Base-by-base conservation (phyloP, 208 protist species). In the Vickermania ingenoplastis region DNA sequence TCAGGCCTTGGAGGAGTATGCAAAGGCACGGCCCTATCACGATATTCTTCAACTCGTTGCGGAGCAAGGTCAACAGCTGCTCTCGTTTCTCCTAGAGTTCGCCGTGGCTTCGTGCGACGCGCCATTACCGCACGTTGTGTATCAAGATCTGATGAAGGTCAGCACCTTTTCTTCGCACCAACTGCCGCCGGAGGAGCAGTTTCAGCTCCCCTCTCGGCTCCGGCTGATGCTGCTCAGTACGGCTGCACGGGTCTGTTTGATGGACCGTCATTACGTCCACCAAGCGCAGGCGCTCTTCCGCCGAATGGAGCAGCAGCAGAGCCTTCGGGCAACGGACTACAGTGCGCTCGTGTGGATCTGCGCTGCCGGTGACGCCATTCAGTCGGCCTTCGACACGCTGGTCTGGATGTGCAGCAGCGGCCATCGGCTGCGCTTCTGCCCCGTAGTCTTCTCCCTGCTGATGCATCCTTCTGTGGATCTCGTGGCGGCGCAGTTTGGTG, bases 131-230 rank as follows among this genome's bases (percentile, higher is more conserved):
- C 84, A 95, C 53, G 70, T 92, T 11, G 62, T 95, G 53, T 95
- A 95, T 69, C 84, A 92, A 31, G 88, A 95, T 59, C 76, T 95
- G 23, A 88, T 91, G 85, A 81, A 89, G 58, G 78, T 67, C 25
- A 65, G 79, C 7, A 89, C 85, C 11, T 92, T 95, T 52, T 41
- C 76, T 2, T 87, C 81, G 0, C 68, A 81, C 17, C 88, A 95
- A 71, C 69, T 65, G 1, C 81, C 71, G 41, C 88, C 88, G 7
- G 81, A 92, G 73, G 77, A 83, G 56, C 88, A 95, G 70, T 95
- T 95, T 55, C 73, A 74, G 31, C 65, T 95, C 14, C 53, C 72
- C 0, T 57, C 73, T 2, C 24, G 41, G 1, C 28, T 89, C 2
- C 61, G 90, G 26, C 66, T 75, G 25, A 59, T 62, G 30, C 25